Evolutionary conservation across 345 rosid species (phyloP).

Genomic region (Lumnitzera littorea): DNA sequence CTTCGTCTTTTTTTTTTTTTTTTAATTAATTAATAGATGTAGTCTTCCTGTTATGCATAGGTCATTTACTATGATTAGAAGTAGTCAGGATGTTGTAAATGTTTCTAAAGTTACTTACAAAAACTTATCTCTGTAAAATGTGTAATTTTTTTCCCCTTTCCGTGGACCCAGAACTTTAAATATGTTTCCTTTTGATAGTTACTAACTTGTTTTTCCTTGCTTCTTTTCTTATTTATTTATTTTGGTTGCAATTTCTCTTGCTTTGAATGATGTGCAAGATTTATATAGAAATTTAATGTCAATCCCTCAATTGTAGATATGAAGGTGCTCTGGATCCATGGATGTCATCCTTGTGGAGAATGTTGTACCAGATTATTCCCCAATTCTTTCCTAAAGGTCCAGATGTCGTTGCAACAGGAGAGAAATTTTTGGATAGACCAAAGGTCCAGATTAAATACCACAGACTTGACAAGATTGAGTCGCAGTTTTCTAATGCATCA

Average conservation of each 20-base stretch:
- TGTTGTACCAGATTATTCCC: conserved; percentile 45
- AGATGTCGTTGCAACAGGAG: conserved; percentile 35
- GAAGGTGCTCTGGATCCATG: conserved; percentile 96
- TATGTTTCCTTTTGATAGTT: too few relatives aligned
- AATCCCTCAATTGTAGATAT: conserved; percentile 35
- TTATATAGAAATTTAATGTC: background rate
- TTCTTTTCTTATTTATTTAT: background rate
- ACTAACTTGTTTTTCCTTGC: too few relatives aligned
- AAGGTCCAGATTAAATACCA: conserved; percentile 52
- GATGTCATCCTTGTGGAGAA: conserved; percentile 78
- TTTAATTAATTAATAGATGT: too few relatives aligned
- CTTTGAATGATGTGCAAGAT: background rate
- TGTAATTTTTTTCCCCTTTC: too few relatives aligned
- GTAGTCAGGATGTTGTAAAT: too few relatives aligned
- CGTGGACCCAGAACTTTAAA: too few relatives aligned
- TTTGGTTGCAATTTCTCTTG: background rate
- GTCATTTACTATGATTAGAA: too few relatives aligned
- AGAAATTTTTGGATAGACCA: conserved; percentile 46
- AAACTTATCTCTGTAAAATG: too few relatives aligned
- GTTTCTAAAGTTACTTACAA: too few relatives aligned
- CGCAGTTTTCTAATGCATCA: conserved; percentile 22
- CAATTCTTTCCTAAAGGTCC: conserved; percentile 66
- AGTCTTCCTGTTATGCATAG: too few relatives aligned
- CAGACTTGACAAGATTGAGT: conserved; percentile 16
- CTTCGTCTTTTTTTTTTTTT: too few relatives aligned